These are phyloP conservation scores for Flaveria ramosissima DNA, from an alignment of 129 eudicot genomes.

Conservation along the genomic window DNA sequence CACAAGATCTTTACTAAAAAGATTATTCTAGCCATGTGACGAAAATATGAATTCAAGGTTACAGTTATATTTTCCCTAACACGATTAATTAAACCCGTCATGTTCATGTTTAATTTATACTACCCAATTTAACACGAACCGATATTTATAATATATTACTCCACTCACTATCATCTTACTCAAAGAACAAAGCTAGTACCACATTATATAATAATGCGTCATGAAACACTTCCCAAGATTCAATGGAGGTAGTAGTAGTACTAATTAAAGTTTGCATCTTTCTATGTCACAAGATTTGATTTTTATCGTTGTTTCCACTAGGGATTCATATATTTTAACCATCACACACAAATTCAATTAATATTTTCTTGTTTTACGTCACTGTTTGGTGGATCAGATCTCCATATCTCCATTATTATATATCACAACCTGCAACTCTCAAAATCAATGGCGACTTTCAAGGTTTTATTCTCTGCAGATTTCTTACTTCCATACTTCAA, in stretches of 20 bases:
- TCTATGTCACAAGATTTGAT: constrained; percentile 33
- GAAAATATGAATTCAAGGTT: no score
- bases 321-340: constrained; percentile 32
- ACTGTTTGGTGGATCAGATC: constrained; percentile 61
- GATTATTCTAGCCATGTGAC: no score
- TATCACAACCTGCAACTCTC: constrained; percentile 44
- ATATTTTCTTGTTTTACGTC: constrained; percentile 26
- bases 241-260: constrained; percentile 32
- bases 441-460: constrained; percentile 49
- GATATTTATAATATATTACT: no score
- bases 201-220: constrained; percentile 28
- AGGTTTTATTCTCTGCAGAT: constrained; percentile 59
- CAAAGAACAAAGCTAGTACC: no score
- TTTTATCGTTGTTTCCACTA: constrained; percentile 37
- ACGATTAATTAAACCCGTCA: no score
- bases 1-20: no score
- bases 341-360: constrained; percentile 35
- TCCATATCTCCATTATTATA: constrained; percentile 28
- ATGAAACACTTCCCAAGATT: constrained; percentile 58
- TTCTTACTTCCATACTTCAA: constrained; percentile 31
- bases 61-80: no score
- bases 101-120: no score
- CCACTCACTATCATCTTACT: background rate
- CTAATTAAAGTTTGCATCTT: constrained; percentile 39
- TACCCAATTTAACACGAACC: no score